Percentiles rank a stretch among this genome's conserved stretches.
Evolutionary conservation across 2,329 filamentous ascomycete species (phyloP).

Genomic region (Aspergillus pseudonomiae): DNA sequence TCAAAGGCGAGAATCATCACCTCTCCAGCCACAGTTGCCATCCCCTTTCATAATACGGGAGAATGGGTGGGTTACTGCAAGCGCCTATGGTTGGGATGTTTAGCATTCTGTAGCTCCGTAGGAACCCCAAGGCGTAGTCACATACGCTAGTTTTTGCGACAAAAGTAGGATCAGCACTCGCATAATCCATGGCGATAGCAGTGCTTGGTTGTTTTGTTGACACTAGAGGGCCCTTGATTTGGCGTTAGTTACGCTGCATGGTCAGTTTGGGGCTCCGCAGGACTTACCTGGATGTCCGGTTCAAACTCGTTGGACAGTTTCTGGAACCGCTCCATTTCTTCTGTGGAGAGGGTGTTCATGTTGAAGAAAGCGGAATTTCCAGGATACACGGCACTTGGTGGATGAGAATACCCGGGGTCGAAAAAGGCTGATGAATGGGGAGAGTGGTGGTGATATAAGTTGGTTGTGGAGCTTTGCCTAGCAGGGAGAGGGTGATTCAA

Average conservation of each 20-base stretch:
- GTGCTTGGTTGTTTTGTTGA: constrained; percentile 76
- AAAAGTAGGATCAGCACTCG: constrained; percentile 81
- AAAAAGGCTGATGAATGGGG: constrained; percentile 26
- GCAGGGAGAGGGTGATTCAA: constrained; percentile 33
- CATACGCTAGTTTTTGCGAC: constrained; percentile 81
- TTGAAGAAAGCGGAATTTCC: constrained; percentile 23
- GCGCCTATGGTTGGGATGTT: constrained; percentile 58
- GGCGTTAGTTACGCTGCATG: constrained; percentile 27
- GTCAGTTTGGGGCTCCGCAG: background rate
- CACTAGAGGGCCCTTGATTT: constrained; percentile 76
- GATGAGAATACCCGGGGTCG: constrained; percentile 26
- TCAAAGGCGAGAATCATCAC: constrained; percentile 59
- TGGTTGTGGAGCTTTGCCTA: constrained; percentile 30
- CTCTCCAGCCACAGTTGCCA: constrained; percentile 97
- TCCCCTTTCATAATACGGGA: constrained; percentile 89
- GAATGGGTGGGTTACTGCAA: constrained; percentile 82
- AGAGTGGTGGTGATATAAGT: constrained; percentile 25
- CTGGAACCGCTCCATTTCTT: constrained; percentile 64
- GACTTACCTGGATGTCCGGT: constrained; percentile 56
- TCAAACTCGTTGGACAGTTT: constrained; percentile 64
- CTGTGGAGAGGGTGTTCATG: constrained; percentile 47
- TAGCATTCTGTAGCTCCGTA: constrained; percentile 13
- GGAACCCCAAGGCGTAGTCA: background rate
- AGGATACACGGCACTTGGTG: constrained; percentile 23
- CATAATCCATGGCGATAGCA: constrained; percentile 81